Evolutionary conservation across 2,329 filamentous ascomycete species (phyloP).

Genomic region (Nemania diffusa): DNA sequence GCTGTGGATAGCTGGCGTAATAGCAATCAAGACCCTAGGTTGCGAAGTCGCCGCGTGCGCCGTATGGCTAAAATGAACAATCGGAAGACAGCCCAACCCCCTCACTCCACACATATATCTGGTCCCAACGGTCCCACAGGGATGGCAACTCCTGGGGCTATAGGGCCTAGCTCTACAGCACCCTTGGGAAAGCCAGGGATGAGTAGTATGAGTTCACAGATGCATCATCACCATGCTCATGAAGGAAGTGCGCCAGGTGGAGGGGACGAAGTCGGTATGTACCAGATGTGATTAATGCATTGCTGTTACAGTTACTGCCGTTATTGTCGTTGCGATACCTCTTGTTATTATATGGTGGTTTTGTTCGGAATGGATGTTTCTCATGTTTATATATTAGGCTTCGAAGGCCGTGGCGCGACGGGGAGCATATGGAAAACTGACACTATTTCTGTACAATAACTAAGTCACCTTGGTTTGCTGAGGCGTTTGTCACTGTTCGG

Average conservation of each 20-base stretch:
- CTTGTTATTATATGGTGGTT: conserved; percentile 49
- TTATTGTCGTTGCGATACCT: conserved; percentile 51
- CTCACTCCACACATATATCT: conserved; percentile 72
- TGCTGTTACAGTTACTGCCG: conserved; percentile 52
- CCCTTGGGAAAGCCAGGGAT: conserved; percentile 74
- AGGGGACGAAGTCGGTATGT: conserved; percentile 96
- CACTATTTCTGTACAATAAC: conserved; percentile 67
- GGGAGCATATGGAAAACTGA: conserved; percentile 53
- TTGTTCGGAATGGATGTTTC: conserved; percentile 46
- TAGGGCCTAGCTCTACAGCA: conserved; percentile 65
- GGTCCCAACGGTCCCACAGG: conserved; percentile 73
- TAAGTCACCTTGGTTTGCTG: conserved; percentile 55
- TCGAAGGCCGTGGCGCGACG: conserved; percentile 51
- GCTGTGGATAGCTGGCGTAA: conserved; percentile 99
- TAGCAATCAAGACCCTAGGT: conserved; percentile 93
- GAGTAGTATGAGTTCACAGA: conserved; percentile 70
- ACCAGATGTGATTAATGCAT: conserved; percentile 81
- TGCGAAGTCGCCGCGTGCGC: conserved; percentile 90
- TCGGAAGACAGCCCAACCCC: conserved; percentile 75
- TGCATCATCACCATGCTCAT: conserved; percentile 81
- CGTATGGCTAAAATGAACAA: conserved; percentile 96
- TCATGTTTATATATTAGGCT: conserved; percentile 52
- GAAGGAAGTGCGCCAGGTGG: conserved; percentile 74
- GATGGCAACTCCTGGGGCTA: conserved; percentile 71
- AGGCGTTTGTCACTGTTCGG: conserved; percentile 50